Evolutionary conservation across 23 red algal genomes (phyloP), one percentile per base, ranked within the genome.

Genomic region (Chondrus crispus): DNA sequence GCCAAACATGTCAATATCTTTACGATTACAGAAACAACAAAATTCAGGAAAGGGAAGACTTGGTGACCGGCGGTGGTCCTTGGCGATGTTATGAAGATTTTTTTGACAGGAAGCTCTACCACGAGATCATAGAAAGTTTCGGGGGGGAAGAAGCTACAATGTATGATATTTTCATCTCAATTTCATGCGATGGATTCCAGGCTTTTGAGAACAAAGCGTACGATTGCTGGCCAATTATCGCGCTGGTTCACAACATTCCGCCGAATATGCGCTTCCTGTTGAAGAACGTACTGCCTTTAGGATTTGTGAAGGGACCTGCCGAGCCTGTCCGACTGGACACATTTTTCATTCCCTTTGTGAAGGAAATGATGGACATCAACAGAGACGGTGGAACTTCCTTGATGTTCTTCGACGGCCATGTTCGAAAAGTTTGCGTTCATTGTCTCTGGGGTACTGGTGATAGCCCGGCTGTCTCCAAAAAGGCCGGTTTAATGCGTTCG

Each of bases 281-380:
- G 81, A 5, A 41, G 13, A 71, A 85, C 32, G 44, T 85, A 8
- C 26, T 50, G 12, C 81, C 29, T 32, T 85, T 44, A 28, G 62
- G 51, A 16, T 85, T 85, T 58, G 4, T 85, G 39, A 43, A 40
- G 16, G 55, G 7, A 0, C 52, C 52, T 37, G 37, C 81, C 12
- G 18, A 85, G 51, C 81, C 81, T 46, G 57, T 14, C 16, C 54
- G 68, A 26, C 57, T 85, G 22, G 51, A 85, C 63, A 68, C 81
- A 39, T 66, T 85, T 68, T 35, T 85, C 44, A 58, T 32, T 68
- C 26, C 57, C 62, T 60, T 85, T 18, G 58, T 85, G 13, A 60
- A 64, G 19, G 58, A 68, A 39, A 1, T 63, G 9, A 11, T 46
- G 18, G 2, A 43, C 42, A 35, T 85, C 19, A 33, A 43, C 0